phyloP scores from a whole-genome alignment of 352 stramenopile genomes.

The Globisporangium ultimum region DNA sequence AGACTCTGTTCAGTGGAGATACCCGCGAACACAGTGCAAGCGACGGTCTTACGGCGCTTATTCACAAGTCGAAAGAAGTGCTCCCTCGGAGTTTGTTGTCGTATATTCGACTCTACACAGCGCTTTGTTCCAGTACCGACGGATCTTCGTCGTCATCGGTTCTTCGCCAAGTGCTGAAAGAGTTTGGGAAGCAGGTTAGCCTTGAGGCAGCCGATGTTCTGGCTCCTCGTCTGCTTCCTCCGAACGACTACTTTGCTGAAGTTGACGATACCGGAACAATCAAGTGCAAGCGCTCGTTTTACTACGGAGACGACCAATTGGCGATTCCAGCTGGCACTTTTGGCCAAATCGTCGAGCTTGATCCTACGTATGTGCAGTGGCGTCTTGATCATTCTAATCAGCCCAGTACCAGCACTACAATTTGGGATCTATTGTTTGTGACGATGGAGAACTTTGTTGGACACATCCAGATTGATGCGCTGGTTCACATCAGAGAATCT shows the following conservation, averaged over 20 bases:
- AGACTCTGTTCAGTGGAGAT: conserved; percentile 17
- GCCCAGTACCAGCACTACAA: conserved; percentile 2
- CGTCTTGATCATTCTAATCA: conserved; percentile 13
- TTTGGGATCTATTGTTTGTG: conserved; percentile 54
- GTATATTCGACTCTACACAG: conserved; percentile 44
- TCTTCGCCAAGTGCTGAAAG: conserved; percentile 46
- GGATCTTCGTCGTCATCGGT: conserved; percentile 22
- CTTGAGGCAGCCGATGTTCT: background rate
- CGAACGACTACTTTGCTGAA: conserved; percentile 43
- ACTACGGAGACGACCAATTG: conserved; percentile 46
- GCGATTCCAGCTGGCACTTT: conserved; percentile 39
- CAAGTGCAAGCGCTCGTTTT: conserved; percentile 47
- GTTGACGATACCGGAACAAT: conserved; percentile 19
- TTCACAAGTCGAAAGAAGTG: conserved; percentile 26
- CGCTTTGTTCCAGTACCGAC: conserved; percentile 38
- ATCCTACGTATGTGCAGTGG: conserved; percentile 45
- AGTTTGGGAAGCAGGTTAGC: conserved; percentile 34
- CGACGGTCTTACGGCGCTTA: conserved; percentile 18
- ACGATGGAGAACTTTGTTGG: conserved; percentile 36
- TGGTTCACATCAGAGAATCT: conserved; percentile 9
- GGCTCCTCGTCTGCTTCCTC: conserved; percentile 25
- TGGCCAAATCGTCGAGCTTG: conserved; percentile 22
- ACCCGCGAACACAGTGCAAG: background rate
- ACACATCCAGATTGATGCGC: conserved; percentile 29
- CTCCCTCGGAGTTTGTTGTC: conserved; percentile 43